Evolutionary conservation across 169 alveolate species (phyloP).

Genomic region (Plasmodium falciparum): DNA sequence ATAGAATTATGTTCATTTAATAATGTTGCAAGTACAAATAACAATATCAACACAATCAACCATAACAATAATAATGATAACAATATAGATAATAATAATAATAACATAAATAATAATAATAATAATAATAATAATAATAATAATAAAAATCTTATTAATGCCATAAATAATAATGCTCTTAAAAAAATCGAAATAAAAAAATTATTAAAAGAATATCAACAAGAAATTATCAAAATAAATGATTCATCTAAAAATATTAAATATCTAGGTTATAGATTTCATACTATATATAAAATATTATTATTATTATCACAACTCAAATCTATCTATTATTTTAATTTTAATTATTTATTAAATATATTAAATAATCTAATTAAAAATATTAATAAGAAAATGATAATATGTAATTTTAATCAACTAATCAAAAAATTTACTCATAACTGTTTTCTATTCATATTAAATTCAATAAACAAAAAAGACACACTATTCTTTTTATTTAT

Average conservation of each 20-base stretch:
- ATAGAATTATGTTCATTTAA: constrained; percentile 55
- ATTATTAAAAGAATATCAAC: constrained; percentile 64
- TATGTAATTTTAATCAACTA: constrained; percentile 67
- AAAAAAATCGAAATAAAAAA: constrained; percentile 74
- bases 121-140: background rate
- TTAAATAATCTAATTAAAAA: constrained; percentile 53
- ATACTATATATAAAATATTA: constrained; percentile 63
- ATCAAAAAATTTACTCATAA: constrained; percentile 72
- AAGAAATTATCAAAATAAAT: constrained; percentile 65
- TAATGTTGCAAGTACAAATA: constrained; percentile 19
- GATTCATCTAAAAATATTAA: constrained; percentile 56
- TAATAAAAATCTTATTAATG: constrained; percentile 44
- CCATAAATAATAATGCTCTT: constrained; percentile 41
- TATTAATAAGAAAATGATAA: constrained; percentile 70
- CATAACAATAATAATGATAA: constrained; percentile 35
- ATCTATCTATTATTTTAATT: constrained; percentile 32
- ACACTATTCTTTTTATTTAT: constrained; percentile 38
- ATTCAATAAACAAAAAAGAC: constrained; percentile 49
- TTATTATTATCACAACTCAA: constrained; percentile 24
- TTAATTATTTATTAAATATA: constrained; percentile 65
- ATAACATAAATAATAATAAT: too few species aligned
- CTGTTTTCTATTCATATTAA: constrained; percentile 61
- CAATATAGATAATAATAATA: constrained; percentile 21
- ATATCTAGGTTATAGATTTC: constrained; percentile 44
- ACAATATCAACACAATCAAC: constrained; percentile 15